Base-by-base conservation (phyloP, 257 asterid genomes). In the Echium plantagineum region DNA sequence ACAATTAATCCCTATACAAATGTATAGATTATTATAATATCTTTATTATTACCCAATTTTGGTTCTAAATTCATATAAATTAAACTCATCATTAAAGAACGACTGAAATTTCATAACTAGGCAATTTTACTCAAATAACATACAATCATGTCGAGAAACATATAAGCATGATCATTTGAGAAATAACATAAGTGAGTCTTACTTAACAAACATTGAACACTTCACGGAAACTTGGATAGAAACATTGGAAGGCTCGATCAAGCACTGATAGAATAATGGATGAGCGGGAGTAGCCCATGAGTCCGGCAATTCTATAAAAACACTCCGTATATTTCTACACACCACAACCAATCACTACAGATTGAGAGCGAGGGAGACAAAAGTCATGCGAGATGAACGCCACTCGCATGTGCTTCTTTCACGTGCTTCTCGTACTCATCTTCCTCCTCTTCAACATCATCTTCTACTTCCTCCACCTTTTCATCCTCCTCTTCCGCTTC, bases 351-450 rank as follows among this genome's bases (percentile, higher is more conserved):
- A n/a, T 18, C 21, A 24, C n/a, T n/a, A 15, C 9, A 21, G 31
- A 21, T 22, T 8, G 6, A 56, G 8, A 56, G 38, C 15, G 32
- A 24, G 26, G 2, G 26, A 24, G 26, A n/a, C n/a, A n/a, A n/a
- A 24, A 24, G 32, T 9, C 31, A 22, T 9, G 60, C 15, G 19
- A 15, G 38, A 0, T 75, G 85, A 58, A 85, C 85, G 35, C 87
- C 94, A 30, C 91, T 87, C 56, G 86, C 87, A 63, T 87, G 94
- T 16, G 76, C 89, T 0, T 77, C 81, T 76, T 84, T 85, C 51
- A 87, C 90, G 57, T 85, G 94, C 66, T 87, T 83, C 5, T 85
- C 96, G 53, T 87, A 87, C 70, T 85, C 94, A 46, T 84, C 85
- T 67, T 84, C 91, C 7, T 71, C 84, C 0, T 70, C 74, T 0